phyloP scores from a whole-genome alignment of 2,329 filamentous ascomycete species.

The Helicocarpus griseus region DNA sequence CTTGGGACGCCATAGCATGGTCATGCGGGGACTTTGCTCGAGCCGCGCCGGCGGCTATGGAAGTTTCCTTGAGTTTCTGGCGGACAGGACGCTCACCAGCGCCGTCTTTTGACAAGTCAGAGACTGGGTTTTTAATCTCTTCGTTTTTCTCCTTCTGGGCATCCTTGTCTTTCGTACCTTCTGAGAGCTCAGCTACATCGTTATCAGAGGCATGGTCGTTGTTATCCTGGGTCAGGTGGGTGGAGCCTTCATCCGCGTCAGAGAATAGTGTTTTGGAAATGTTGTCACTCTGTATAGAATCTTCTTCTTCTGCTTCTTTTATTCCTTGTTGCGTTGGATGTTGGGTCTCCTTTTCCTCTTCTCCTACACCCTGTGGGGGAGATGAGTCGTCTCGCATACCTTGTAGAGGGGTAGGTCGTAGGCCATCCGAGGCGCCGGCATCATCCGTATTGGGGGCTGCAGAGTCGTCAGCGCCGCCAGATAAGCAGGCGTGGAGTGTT shows the following conservation, averaged over 20 bases:
- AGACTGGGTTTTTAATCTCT: constrained; percentile 5
- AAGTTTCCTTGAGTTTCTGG: constrained; percentile 52
- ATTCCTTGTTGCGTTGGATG: constrained; percentile 1
- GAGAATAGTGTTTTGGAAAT: not conserved
- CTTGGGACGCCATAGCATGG: constrained; percentile 7
- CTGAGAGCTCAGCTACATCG: constrained; percentile 12
- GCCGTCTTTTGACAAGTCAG: constrained; percentile 20
- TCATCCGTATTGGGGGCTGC: not conserved
- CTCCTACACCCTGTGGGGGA: not conserved
- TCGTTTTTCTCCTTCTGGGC: constrained; percentile 17
- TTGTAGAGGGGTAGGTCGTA: constrained; percentile 3
- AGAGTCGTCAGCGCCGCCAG: not conserved
- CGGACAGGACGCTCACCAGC: constrained; percentile 48
- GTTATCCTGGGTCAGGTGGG: not conserved
- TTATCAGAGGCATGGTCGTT: not conserved
- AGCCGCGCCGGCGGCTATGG: constrained; percentile 39
- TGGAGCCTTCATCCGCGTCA: constrained; percentile 1
- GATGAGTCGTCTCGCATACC: constrained; percentile 4
- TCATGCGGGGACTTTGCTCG: constrained; percentile 15
- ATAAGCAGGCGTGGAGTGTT: not conserved
- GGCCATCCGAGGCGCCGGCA: not conserved
- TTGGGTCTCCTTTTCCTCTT: not conserved
- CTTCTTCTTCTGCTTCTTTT: constrained; percentile 4
- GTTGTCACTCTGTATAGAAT: not conserved
- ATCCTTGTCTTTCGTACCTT: constrained; percentile 17